phyloP scores from a whole-genome alignment of 1,284 basidiomycete genomes.

The Cryptococcus hybrid region DNA sequence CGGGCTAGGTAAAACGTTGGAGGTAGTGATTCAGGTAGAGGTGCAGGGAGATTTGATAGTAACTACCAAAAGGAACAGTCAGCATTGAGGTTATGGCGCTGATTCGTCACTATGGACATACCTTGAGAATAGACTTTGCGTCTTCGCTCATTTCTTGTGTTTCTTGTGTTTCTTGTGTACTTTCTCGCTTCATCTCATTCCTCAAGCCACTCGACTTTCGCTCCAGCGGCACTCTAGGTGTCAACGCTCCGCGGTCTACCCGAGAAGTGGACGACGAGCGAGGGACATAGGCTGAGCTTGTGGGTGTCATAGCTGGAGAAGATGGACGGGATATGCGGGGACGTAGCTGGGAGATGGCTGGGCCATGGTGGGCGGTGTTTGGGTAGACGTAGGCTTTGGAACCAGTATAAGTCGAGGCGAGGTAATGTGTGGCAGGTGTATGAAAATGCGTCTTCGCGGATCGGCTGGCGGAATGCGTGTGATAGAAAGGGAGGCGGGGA shows the following conservation, averaged over 20 bases:
- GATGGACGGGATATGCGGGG: not conserved
- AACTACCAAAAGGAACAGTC: slow-evolving; percentile 16
- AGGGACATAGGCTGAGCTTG: slow-evolving; percentile 19
- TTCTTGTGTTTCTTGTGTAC: not conserved
- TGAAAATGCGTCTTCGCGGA: too few species aligned
- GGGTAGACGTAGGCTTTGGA: not conserved
- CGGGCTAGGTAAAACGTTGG: slow-evolving; percentile 29
- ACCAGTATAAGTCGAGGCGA: not conserved
- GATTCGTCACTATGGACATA: slow-evolving; percentile 13
- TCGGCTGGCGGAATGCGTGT: too few species aligned
- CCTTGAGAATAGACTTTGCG: slow-evolving; percentile 35
- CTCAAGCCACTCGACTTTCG: slow-evolving; percentile 15
- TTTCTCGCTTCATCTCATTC: slow-evolving; percentile 10
- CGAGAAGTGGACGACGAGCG: slow-evolving; percentile 13
- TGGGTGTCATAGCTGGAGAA: slow-evolving; percentile 1
- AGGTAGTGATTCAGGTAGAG: slow-evolving; percentile 30
- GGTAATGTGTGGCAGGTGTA: not conserved
- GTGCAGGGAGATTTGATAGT: slow-evolving; percentile 33
- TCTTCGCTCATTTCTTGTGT: not conserved
- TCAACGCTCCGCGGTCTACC: slow-evolving; percentile 3
- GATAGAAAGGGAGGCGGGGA: too few species aligned
- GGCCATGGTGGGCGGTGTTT: not conserved
- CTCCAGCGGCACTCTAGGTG: slow-evolving; percentile 11
- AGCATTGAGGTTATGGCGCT: not conserved
- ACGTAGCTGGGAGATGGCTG: not conserved